Conservation (phyloP, 768 basidiomycete genomes). For the Leccinum uliginosum region DNA sequence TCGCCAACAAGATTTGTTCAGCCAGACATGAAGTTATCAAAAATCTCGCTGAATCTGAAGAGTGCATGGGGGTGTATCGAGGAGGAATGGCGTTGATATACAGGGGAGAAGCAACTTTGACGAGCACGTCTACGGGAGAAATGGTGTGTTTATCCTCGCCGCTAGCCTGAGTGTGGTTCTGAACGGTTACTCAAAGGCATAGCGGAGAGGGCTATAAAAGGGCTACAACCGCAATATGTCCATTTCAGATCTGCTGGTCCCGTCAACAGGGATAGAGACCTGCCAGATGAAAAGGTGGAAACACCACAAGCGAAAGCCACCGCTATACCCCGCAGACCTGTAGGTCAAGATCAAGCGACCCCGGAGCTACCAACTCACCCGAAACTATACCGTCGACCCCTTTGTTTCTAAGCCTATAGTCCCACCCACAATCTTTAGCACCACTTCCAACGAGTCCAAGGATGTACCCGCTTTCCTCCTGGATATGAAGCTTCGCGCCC, state of each 20-base stretch:
- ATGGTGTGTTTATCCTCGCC: constrained; percentile 82
- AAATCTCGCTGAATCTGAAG: too few relatives aligned
- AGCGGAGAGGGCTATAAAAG: constrained; percentile 46
- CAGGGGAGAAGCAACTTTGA: too few relatives aligned
- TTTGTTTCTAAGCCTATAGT: constrained; percentile 15
- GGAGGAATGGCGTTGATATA: too few relatives aligned
- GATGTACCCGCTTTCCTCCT: constrained; percentile 28
- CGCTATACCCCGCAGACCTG: constrained; percentile 13
- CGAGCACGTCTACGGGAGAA: too few relatives aligned
- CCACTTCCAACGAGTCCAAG: constrained; percentile 14
- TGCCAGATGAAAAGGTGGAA: constrained; percentile 21
- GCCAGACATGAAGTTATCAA: too few relatives aligned
- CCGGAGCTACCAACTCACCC: constrained; percentile 16
- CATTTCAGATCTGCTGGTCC: constrained; percentile 26
- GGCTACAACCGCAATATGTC: constrained; percentile 26
- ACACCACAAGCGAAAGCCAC: constrained; percentile 9
- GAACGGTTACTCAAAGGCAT: constrained; percentile 94
- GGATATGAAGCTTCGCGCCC: constrained; percentile 32
- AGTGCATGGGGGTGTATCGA: too few relatives aligned
- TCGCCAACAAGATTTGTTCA: too few relatives aligned
- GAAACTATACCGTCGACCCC: constrained; percentile 15
- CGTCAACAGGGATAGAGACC: constrained; percentile 19
- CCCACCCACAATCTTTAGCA: constrained; percentile 23
- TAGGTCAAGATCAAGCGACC: constrained; percentile 11
- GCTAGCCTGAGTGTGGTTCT: constrained; percentile 84